phyloP scores from a whole-genome alignment of 192 early-diverging fungal species.

The Coemansia sp. region DNA sequence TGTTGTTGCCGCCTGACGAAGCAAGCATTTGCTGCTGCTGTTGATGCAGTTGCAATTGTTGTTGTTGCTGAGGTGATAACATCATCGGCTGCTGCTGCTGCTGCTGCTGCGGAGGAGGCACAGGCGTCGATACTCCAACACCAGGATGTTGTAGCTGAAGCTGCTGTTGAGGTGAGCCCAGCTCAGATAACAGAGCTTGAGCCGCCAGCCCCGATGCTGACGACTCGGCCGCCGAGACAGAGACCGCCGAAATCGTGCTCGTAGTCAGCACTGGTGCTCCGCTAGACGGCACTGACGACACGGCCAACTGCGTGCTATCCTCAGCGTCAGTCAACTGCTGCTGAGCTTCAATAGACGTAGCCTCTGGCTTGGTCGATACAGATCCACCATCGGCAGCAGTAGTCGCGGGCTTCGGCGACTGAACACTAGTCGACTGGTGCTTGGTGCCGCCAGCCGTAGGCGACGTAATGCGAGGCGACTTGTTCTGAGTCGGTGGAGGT shows the following conservation, averaged over 20 bases:
- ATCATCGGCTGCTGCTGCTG: slow-evolving; percentile 7
- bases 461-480: slow-evolving; percentile 43
- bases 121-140: not conserved
- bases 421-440: not conserved
- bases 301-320: not conserved
- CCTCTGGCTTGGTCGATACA: not conserved
- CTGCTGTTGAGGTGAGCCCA: slow-evolving; percentile 1
- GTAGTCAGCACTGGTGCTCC: not conserved
- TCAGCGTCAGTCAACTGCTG: not conserved
- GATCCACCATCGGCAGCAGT: not conserved
- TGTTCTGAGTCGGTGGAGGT: slow-evolving; percentile 15
- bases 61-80: slow-evolving; percentile 14
- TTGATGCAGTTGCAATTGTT: slow-evolving; percentile 9
- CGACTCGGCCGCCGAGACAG: slow-evolving; percentile 1
- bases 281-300: not conserved
- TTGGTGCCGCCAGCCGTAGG: slow-evolving; percentile 10
- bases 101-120: not conserved
- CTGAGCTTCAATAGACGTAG: not conserved
- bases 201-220: slow-evolving; percentile 19
- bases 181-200: slow-evolving; percentile 9
- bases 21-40: slow-evolving; percentile 3
- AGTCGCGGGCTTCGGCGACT: not conserved
- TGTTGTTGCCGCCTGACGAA: not conserved
- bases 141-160: slow-evolving; percentile 3
- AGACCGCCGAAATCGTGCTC: not conserved